These are phyloP conservation scores for Colletotrichum destructivum DNA, from an alignment of 2,329 filamentous ascomycete species.

Conservation along the genomic window DNA sequence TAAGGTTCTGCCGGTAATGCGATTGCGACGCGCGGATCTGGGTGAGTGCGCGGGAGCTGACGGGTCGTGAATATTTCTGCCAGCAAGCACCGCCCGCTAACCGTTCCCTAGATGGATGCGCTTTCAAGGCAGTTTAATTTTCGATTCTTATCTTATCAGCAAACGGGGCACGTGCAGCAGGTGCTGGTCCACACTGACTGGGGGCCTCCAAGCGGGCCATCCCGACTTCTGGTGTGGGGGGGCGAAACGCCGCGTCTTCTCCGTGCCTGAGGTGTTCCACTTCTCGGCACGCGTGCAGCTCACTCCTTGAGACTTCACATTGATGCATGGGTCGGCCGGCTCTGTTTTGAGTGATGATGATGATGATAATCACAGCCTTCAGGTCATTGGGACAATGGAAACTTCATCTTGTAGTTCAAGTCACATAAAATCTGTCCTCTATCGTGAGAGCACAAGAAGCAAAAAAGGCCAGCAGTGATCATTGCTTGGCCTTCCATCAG, in stretches of 20 bases:
- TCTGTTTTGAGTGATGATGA: neutral
- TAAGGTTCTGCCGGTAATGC: constrained; percentile 4
- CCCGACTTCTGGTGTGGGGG: neutral
- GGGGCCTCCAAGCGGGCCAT: constrained; percentile 21
- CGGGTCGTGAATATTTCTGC: constrained; percentile 57
- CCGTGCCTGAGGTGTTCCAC: constrained; percentile 1
- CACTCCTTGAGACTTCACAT: no score
- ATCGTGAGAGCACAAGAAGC: constrained; percentile 9
- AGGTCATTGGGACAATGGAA: neutral
- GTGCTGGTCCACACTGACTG: neutral
- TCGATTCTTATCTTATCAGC: constrained; percentile 37
- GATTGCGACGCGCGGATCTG: constrained; percentile 29
- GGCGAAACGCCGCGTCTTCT: constrained; percentile 13
- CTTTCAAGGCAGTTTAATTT: constrained; percentile 14
- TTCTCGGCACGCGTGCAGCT: neutral
- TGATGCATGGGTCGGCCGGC: neutral
- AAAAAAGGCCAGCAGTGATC: constrained; percentile 24
- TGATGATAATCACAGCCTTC: neutral
- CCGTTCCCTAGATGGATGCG: neutral
- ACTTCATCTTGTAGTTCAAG: constrained; percentile 16
- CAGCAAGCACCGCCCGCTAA: constrained; percentile 52
- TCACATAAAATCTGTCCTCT: constrained; percentile 36
- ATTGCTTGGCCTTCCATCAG: constrained; percentile 31
- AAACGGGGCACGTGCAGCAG: constrained; percentile 26
- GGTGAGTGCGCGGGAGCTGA: constrained; percentile 34